These are phyloP conservation scores for Melanomma pulvis-pyrius DNA, from an alignment of 495 filamentous ascomycete genomes.

Conservation along the genomic window DNA sequence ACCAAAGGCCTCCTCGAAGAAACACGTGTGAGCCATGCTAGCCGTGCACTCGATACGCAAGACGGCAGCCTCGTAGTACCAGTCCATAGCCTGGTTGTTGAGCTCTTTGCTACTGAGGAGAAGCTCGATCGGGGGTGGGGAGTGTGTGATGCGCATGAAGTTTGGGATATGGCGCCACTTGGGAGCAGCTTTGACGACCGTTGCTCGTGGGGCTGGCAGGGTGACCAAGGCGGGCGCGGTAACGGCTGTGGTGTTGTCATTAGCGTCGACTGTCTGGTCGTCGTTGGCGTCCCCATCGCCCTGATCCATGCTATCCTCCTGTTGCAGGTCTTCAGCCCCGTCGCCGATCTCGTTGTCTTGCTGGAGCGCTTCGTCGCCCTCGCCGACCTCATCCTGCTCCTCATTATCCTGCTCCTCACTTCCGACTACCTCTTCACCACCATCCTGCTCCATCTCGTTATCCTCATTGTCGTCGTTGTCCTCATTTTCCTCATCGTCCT, in stretches of 20 bases:
- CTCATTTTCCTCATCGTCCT: background rate
- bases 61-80: slow-evolving; percentile 31
- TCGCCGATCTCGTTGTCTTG: slow-evolving; percentile 24
- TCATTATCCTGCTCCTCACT: background rate
- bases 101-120: slow-evolving; percentile 26
- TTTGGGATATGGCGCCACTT: slow-evolving; percentile 37
- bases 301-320: background rate
- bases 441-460: background rate
- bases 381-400: slow-evolving; percentile 1
- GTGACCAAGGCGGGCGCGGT: background rate
- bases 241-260: slow-evolving; percentile 7
- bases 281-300: slow-evolving; percentile 10
- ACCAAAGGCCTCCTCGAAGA: slow-evolving; percentile 27
- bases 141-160: slow-evolving; percentile 25
- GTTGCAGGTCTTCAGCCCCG: background rate
- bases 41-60: slow-evolving; percentile 30
- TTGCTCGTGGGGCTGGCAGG: background rate
- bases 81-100: slow-evolving; percentile 23
- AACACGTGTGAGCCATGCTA: slow-evolving; percentile 30
- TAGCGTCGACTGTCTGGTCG: slow-evolving; percentile 5
- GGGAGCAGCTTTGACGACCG: slow-evolving; percentile 7
- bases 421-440: background rate
- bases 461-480: slow-evolving; percentile 7
- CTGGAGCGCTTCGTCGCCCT: slow-evolving; percentile 10
- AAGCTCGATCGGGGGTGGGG: slow-evolving; percentile 25